Percentiles rank a stretch among this genome's conserved stretches.
Evolutionary conservation across 2,329 filamentous ascomycete species (phyloP).

Genomic region (Penicillium janthinellum): DNA sequence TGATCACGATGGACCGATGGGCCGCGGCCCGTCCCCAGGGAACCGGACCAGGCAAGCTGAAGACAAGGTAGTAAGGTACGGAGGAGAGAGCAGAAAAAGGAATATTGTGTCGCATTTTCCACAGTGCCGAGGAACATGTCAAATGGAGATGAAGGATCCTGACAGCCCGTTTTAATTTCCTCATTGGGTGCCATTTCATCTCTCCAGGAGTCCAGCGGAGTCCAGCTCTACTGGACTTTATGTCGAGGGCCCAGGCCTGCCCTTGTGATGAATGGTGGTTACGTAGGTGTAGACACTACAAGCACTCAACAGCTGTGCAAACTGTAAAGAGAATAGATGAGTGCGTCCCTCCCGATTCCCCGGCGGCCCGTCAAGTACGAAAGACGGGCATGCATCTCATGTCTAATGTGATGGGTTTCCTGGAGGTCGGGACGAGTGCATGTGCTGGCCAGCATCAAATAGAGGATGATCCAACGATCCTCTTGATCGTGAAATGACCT

Average conservation of each 20-base stretch:
- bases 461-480: not conserved
- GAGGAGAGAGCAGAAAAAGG: not conserved
- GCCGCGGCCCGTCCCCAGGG: conserved; percentile 15
- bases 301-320: no score
- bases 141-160: conserved; percentile 3
- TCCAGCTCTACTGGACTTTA: not conserved
- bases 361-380: conserved; percentile 14
- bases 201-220: not conserved
- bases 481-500: conserved; percentile 1
- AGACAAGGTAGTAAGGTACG: not conserved
- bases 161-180: conserved; percentile 2
- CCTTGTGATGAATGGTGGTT: not conserved
- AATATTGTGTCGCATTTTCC: not conserved
- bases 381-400: conserved; percentile 7
- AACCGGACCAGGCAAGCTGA: not conserved
- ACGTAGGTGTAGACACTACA: not conserved
- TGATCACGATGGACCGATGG: conserved; percentile 4
- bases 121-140: conserved; percentile 15
- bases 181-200: not conserved
- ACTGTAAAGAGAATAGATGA: no score
- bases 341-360: conserved; percentile 9
- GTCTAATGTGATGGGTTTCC: conserved; percentile 4
- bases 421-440: conserved; percentile 5
- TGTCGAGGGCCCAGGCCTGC: not conserved
- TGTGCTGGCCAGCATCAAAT: not conserved